phyloP scores from a whole-genome alignment of 192 early-diverging fungal species.

The Coemansia sp. region DNA sequence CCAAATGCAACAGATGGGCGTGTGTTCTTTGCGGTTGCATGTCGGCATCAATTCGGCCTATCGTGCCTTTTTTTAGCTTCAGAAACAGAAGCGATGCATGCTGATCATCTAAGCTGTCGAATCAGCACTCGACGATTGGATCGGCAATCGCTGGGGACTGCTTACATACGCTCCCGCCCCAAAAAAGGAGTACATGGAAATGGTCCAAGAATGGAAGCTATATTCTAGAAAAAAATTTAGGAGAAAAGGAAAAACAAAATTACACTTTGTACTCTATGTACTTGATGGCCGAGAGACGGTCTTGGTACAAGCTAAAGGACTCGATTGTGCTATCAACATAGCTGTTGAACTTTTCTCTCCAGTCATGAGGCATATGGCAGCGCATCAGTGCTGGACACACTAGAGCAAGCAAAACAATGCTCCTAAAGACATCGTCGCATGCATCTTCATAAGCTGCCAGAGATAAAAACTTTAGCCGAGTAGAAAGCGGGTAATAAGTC shows the following conservation, averaged over 20 bases:
- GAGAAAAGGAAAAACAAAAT: not conserved
- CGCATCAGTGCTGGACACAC: slow-evolving; percentile 6
- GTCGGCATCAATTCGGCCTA: not conserved
- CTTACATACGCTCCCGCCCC: not conserved
- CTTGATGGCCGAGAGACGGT: slow-evolving; percentile 12
- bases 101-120: not conserved
- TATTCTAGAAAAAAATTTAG: not conserved
- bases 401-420: slow-evolving; percentile 10
- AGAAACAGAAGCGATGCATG: not conserved
- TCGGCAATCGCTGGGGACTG: not conserved
- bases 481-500: not conserved
- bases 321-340: not conserved
- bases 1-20: not conserved
- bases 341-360: slow-evolving; percentile 9
- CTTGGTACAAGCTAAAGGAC: not conserved
- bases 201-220: not conserved
- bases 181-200: not conserved
- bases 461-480: not conserved
- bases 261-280: not conserved
- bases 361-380: slow-evolving; percentile 5
- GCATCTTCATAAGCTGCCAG: not conserved
- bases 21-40: not conserved
- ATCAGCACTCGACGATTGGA: not conserved
- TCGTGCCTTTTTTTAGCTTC: not conserved
- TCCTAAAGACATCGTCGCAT: not conserved